A percentile compares a stretch with the other conserved stretches of the same genome.
These are phyloP conservation scores for Whalleya microplaca DNA, from an alignment of 2,329 filamentous ascomycete genomes.

Conservation along the genomic window DNA sequence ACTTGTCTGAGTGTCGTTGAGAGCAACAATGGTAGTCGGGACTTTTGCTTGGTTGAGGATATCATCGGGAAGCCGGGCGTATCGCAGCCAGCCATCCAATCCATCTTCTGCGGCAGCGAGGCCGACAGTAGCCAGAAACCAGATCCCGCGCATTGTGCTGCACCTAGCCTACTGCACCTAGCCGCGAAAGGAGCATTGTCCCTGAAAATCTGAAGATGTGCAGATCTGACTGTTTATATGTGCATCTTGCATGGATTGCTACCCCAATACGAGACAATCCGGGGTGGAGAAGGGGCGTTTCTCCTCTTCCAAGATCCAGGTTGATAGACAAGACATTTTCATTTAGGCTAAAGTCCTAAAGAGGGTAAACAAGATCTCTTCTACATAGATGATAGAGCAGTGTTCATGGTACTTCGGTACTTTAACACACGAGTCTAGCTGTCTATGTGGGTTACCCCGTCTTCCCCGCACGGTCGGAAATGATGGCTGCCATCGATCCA, in stretches of 20 bases:
- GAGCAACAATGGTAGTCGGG: slow-evolving; percentile 53
- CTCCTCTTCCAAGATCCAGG: slow-evolving; percentile 19
- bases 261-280: slow-evolving; percentile 10
- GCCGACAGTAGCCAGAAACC: slow-evolving; percentile 37
- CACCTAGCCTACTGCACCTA: not conserved
- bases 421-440: slow-evolving; percentile 16
- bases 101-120: slow-evolving; percentile 61
- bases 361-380: slow-evolving; percentile 8
- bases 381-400: slow-evolving; percentile 4
- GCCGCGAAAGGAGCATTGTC: slow-evolving; percentile 1
- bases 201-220: not conserved
- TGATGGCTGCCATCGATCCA: not conserved
- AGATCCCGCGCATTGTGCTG: slow-evolving; percentile 34
- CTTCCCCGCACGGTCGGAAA: slow-evolving; percentile 60
- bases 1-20: slow-evolving; percentile 57
- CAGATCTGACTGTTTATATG: slow-evolving; percentile 24
- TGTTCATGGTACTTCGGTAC: slow-evolving; percentile 11
- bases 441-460: slow-evolving; percentile 6
- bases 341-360: slow-evolving; percentile 23
- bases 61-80: slow-evolving; percentile 54
- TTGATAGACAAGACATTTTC: slow-evolving; percentile 6
- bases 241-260: not conserved
- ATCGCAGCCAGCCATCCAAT: slow-evolving; percentile 65
- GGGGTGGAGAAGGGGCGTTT: slow-evolving; percentile 6
- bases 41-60: slow-evolving; percentile 42